phyloP scores from a whole-genome alignment of 306 rosid species.

The Pyrus betulifolia region DNA sequence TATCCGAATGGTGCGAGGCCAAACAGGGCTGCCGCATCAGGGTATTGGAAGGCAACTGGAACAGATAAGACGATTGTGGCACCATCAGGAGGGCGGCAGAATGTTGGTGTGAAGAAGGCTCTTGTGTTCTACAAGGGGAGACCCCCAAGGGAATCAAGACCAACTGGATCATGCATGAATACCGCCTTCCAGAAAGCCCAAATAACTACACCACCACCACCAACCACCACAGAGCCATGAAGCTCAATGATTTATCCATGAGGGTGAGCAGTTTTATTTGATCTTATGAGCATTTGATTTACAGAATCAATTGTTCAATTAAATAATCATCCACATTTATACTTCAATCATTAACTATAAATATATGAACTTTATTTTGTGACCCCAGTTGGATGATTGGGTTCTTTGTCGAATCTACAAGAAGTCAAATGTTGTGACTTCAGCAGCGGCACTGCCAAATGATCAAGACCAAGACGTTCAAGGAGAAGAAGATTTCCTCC shows the following conservation, averaged over 20 bases:
- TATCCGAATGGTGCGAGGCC: slow-evolving; percentile 62
- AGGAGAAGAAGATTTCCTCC: background rate
- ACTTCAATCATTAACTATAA: background rate
- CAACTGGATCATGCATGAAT: background rate
- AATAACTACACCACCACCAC: background rate
- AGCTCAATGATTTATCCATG: background rate
- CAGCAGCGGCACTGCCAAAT: background rate
- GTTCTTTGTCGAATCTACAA: background rate
- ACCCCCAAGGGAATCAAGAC: background rate
- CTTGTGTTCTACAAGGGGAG: slow-evolving; percentile 1
- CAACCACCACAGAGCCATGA: background rate
- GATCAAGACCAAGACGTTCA: background rate
- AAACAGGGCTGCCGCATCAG: slow-evolving; percentile 47
- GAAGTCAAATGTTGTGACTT: background rate
- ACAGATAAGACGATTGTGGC: background rate
- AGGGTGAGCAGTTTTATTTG: background rate
- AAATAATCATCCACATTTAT: background rate
- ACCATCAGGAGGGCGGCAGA: background rate
- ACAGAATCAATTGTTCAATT: background rate
- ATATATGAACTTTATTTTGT: background rate
- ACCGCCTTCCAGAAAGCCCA: background rate
- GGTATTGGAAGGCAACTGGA: background rate
- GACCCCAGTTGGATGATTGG: background rate
- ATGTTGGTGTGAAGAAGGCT: background rate
- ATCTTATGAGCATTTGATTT: too few species aligned